These are phyloP conservation scores for Trichoderma parareesei DNA, from an alignment of 495 filamentous ascomycete genomes.

Conservation along the genomic window DNA sequence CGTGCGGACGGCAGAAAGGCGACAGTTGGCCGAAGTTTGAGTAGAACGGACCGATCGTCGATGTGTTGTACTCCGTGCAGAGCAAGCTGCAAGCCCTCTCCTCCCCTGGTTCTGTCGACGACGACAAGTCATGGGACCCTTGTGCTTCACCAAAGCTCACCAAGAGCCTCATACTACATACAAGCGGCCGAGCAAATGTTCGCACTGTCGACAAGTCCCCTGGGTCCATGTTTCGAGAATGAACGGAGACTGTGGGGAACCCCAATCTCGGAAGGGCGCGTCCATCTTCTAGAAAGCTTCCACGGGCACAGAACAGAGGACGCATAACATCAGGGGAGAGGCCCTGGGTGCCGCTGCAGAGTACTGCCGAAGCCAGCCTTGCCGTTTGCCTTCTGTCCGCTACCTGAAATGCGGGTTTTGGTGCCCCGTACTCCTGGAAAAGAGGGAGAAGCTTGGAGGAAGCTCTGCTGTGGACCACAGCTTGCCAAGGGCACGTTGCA, in stretches of 20 bases:
- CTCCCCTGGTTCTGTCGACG: neutral
- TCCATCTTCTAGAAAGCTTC: constrained; percentile 8
- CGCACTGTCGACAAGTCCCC: constrained; percentile 1
- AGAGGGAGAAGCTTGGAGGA: neutral
- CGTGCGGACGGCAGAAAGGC: neutral
- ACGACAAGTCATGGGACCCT: neutral
- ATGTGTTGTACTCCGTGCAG: neutral
- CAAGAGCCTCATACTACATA: neutral
- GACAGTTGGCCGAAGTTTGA: constrained; percentile 9
- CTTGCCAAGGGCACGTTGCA: neutral
- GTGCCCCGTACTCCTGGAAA: neutral
- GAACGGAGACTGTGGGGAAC: neutral
- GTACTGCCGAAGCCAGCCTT: neutral
- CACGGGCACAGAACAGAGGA: neutral
- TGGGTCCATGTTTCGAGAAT: neutral
- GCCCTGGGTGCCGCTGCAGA: neutral
- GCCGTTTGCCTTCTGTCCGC: neutral
- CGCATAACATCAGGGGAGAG: constrained; percentile 8
- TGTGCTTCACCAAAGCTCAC: neutral
- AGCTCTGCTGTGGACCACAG: neutral
- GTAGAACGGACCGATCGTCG: constrained; percentile 5
- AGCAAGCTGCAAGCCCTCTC: neutral
- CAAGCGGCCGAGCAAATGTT: neutral
- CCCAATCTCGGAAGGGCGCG: neutral
- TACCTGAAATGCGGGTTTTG: neutral